Percentiles rank a stretch among this genome's conserved stretches.
Conservation (phyloP, 257 asterid species). For the Solanum piurae region DNA sequence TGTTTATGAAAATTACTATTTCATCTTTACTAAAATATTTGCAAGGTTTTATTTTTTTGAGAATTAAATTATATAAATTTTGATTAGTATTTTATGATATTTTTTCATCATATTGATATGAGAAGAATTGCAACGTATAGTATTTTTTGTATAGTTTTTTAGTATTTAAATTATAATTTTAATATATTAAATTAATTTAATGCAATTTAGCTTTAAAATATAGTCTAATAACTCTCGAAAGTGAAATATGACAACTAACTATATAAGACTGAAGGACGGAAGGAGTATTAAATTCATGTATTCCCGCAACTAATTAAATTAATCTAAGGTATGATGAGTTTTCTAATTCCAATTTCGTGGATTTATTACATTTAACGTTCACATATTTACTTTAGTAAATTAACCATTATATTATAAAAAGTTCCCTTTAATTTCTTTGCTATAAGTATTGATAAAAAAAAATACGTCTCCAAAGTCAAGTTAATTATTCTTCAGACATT, state of each 20-base stretch:
- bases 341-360: not conserved
- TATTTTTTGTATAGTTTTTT: accelerated
- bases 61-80: not conserved
- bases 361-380: not conserved
- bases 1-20: not conserved
- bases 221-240: too few species aligned
- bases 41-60: not conserved
- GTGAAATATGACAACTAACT: too few species aligned
- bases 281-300: not conserved
- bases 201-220: accelerated
- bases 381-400: not conserved
- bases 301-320: too few species aligned
- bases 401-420: not conserved
- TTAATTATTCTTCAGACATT: not conserved
- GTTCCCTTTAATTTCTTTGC: not conserved
- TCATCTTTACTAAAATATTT: not conserved
- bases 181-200: too few species aligned
- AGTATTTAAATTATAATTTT: too few species aligned
- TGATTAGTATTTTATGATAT: not conserved
- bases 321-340: not conserved
- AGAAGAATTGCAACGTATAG: accelerated
- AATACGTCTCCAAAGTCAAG: not conserved
- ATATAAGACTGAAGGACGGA: too few species aligned
- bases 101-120: not conserved
- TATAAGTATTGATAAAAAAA: not conserved